Evolutionary conservation across 108 stramenopile species (phyloP), one percentile per base, ranked within the genome.

Genomic region (Asterionellopsis glacialis): DNA sequence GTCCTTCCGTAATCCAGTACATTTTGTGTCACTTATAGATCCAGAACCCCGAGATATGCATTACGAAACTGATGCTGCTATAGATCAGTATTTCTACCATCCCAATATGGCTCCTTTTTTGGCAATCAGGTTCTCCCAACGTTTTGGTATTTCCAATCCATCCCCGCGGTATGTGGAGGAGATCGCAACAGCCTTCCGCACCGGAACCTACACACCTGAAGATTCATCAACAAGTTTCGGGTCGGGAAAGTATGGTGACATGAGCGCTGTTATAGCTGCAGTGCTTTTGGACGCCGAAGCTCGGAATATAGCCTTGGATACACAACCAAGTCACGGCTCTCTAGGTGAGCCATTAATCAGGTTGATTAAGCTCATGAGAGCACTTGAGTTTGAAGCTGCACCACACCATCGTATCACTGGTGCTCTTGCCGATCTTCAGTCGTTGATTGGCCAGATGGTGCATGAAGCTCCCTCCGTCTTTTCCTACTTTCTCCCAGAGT

Each of bases 401-500:
- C 19, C 28, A 13, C n/a, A 14, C 39, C 38, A 14, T n/a, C 45
- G 21, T 15, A 41, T 16, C 12, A 38, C 16, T 40, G 14, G 39
- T 53, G 2, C 41, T 64, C 24, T 42, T 63, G 14, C 44, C 41
- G 50, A 57, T 38, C 14, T 80, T 15, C 45, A 59, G 39, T 61
- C 63, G 27, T 33, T 41, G n/a, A 79, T 85, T 22, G 88, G 84
- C 2, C 74, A 75, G 45, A 47, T 41, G 48, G 41, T 63, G 12
- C 53, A 72, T 53, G 65, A 80, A 54, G 45, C 66, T 12, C 83
- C 81, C 21, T 55, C 56, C 28, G 78, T 89, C 1, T 89, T 85
- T 58, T 76, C 75, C 11, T 89, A 76, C 47, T 89, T 81, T 59
- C 41, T 69, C 0, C 80, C 84, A 7, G 80, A 81, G 24, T 82